phyloP scores from a whole-genome alignment of 2,329 filamentous ascomycete genomes.

The Ophiostoma sp. region DNA sequence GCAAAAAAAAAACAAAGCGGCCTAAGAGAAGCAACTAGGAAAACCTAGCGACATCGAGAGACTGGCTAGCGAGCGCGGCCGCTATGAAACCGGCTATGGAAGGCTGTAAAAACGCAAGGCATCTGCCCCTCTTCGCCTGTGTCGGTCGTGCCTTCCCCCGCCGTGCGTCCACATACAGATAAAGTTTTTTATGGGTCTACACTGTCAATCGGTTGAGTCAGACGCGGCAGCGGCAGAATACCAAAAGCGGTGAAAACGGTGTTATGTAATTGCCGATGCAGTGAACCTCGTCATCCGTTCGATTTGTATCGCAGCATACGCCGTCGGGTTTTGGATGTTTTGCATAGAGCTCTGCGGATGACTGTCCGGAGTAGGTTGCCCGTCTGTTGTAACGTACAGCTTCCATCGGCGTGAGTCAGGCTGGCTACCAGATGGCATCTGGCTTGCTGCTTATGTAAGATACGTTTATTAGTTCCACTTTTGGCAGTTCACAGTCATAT shows the following conservation, averaged over 20 bases:
- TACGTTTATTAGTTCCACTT: no score
- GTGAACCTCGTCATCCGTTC: no score
- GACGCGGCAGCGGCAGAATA: background rate
- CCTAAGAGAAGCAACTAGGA: slow-evolving; percentile 13
- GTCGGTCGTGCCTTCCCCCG: slow-evolving; percentile 20
- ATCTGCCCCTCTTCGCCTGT: slow-evolving; percentile 21
- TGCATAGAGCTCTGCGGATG: background rate
- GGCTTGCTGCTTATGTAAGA: no score
- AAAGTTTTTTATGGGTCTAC: slow-evolving; percentile 1
- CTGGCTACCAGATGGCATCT: no score
- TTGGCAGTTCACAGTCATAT: no score
- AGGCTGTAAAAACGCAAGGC: slow-evolving; percentile 11
- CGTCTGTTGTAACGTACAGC: no score
- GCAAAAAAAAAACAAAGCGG: background rate
- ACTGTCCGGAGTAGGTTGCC: background rate
- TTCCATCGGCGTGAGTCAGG: no score
- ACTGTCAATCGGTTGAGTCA: background rate
- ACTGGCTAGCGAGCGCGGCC: background rate
- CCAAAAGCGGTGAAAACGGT: background rate
- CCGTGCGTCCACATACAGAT: background rate
- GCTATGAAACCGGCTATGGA: slow-evolving; percentile 15
- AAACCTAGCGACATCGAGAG: background rate
- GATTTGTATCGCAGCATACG: no score
- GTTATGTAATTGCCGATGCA: background rate
- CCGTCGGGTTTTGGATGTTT: background rate